These are phyloP conservation scores for Ustilago cynodontis DNA, from an alignment of 1,284 basidiomycete genomes.

Conservation along the genomic window DNA sequence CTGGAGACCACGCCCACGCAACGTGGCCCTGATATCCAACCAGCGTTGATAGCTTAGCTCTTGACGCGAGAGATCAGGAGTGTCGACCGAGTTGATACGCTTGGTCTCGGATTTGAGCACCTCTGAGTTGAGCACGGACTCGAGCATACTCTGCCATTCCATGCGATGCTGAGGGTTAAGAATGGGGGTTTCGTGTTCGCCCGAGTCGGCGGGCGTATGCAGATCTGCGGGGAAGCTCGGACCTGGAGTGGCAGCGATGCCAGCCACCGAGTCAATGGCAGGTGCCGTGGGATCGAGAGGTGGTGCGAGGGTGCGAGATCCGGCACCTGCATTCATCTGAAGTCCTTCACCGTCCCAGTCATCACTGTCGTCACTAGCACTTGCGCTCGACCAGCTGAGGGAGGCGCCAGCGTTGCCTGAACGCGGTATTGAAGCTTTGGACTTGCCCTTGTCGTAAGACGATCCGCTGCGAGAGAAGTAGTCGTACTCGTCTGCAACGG, in stretches of 20 bases:
- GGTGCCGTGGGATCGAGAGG: conserved; percentile 21
- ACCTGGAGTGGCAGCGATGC: conserved; percentile 36
- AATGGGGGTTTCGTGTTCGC: conserved; percentile 50
- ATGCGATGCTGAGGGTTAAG: conserved; percentile 60
- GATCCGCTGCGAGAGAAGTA: conserved; percentile 46
- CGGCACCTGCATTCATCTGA: conserved; percentile 1
- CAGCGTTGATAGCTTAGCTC: conserved; percentile 75
- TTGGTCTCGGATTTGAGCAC: conserved; percentile 69
- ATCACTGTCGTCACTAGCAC: conserved; percentile 49
- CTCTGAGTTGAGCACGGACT: conserved; percentile 66
- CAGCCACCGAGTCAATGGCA: conserved; percentile 10
- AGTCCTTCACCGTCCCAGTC: conserved; percentile 43
- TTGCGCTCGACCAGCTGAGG: conserved; percentile 33
- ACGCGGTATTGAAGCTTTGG: conserved; percentile 27
- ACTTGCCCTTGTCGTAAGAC: conserved; percentile 23
- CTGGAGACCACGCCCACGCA: conserved; percentile 74
- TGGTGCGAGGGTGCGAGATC: conserved; percentile 17
- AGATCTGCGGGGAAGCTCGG: conserved; percentile 48
- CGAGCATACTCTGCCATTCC: conserved; percentile 70
- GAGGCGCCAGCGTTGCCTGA: conserved; percentile 10
- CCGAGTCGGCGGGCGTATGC: conserved; percentile 31
- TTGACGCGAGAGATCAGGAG: conserved; percentile 55
- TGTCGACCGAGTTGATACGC: conserved; percentile 70
- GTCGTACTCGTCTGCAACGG: conserved; percentile 28
- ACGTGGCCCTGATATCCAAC: conserved; percentile 88